Conservation (phyloP, 441 rosid species). For the Populus hybrid region DNA sequence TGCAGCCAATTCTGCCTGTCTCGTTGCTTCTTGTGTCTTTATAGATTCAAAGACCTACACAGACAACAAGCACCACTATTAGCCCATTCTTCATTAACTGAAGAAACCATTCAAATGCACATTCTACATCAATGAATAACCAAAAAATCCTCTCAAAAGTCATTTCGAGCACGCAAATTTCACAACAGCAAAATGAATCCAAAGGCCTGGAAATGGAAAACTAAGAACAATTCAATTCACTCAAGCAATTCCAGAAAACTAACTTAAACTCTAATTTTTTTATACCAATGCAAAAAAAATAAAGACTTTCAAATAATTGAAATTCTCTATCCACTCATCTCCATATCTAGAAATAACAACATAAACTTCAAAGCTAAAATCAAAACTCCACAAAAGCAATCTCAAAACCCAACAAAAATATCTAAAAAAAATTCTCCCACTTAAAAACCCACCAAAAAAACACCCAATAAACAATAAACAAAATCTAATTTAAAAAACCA, state of each 20-base stretch:
- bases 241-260: background rate
- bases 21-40: conserved; percentile 80
- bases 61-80: background rate
- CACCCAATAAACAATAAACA: background rate
- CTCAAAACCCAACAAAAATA: background rate
- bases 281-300: background rate
- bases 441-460: background rate
- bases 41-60: conserved; percentile 70
- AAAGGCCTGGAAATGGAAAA: background rate
- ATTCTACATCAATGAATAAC: background rate
- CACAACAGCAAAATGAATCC: background rate
- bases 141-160: background rate
- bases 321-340: background rate
- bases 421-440: background rate
- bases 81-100: background rate
- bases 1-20: conserved; percentile 52
- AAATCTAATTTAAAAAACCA: conserved; percentile 5
- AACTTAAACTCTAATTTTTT: background rate
- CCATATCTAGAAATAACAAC: background rate
- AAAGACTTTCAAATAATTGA: background rate
- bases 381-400: background rate
- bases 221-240: background rate
- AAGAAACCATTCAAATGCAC: background rate
- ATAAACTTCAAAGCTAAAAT: background rate
- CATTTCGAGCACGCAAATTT: background rate